Evolutionary conservation across 2,329 filamentous ascomycete species (phyloP).

Genomic region (Colletotrichum camelliae): DNA sequence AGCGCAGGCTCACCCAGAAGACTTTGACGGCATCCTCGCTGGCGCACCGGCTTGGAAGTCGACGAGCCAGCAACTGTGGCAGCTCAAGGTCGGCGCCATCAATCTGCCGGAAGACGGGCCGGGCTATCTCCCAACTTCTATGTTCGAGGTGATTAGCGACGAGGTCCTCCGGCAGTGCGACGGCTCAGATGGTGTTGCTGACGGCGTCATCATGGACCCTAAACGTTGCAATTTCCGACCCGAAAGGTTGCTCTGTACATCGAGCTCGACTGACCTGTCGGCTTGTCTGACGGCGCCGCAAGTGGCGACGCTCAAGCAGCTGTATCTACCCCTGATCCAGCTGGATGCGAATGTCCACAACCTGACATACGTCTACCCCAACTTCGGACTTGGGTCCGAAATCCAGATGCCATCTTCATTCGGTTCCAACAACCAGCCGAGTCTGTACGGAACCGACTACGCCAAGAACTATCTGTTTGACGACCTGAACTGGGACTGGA

Average conservation of each 20-base stretch:
- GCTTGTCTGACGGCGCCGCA: constrained; percentile 47
- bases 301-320: constrained; percentile 37
- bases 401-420: constrained; percentile 30
- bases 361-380: constrained; percentile 41
- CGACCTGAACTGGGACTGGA: constrained; percentile 41
- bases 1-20: constrained; percentile 42
- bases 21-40: constrained; percentile 61
- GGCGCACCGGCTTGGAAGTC: constrained; percentile 48
- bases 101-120: constrained; percentile 49
- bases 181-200: constrained; percentile 48
- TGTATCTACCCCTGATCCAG: constrained; percentile 31
- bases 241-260: constrained; percentile 40
- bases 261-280: constrained; percentile 30
- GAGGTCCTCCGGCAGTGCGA: constrained; percentile 54
- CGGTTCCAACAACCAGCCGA: constrained; percentile 21
- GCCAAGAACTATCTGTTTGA: constrained; percentile 45
- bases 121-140: constrained; percentile 25
- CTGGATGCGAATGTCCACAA: constrained; percentile 25
- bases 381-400: constrained; percentile 53
- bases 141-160: constrained; percentile 19
- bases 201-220: constrained; percentile 51
- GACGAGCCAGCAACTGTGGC: constrained; percentile 36
- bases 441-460: constrained; percentile 31
- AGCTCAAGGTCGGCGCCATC: constrained; percentile 46
- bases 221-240: constrained; percentile 44